These are phyloP conservation scores for Camellia japonica DNA, from an alignment of 148 eudicot species.

Conservation along the genomic window DNA sequence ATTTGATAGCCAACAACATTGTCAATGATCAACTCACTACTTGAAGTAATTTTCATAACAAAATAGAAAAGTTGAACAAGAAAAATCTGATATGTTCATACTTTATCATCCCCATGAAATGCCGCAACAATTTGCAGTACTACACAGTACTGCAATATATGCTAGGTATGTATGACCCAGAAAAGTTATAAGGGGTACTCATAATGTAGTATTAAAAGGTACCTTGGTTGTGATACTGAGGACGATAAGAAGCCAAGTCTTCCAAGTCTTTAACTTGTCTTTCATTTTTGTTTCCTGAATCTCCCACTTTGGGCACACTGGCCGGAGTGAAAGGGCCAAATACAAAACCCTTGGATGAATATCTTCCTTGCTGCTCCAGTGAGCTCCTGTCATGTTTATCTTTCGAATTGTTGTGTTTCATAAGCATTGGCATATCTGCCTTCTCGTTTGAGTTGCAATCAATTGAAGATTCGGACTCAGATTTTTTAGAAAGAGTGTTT, in stretches of 20 bases:
- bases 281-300: conserved; percentile 30
- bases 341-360: conserved; percentile 42
- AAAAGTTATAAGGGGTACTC: not conserved
- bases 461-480: conserved; percentile 31
- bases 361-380: conserved; percentile 31
- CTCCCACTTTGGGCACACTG: conserved; percentile 32
- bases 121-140: not conserved
- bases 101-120: not conserved
- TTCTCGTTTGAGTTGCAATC: conserved; percentile 31
- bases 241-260: conserved; percentile 44
- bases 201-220: not conserved
- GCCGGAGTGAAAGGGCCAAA: conserved; percentile 84
- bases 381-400: conserved; percentile 21
- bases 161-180: not conserved
- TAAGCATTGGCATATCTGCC: conserved; percentile 20
- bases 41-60: conserved; percentile 1
- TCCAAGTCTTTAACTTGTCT: conserved; percentile 50
- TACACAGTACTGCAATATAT: not conserved
- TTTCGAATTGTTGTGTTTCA: conserved; percentile 30
- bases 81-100: not conserved
- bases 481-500: conserved; percentile 46
- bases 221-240: conserved; percentile 77
- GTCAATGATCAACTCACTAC: not conserved
- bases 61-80: not conserved
- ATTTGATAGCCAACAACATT: not conserved